Percentiles rank a stretch among this genome's conserved stretches.
Conservation (phyloP, 1,284 basidiomycete species). For the Sanguinoderma infundibulare region DNA sequence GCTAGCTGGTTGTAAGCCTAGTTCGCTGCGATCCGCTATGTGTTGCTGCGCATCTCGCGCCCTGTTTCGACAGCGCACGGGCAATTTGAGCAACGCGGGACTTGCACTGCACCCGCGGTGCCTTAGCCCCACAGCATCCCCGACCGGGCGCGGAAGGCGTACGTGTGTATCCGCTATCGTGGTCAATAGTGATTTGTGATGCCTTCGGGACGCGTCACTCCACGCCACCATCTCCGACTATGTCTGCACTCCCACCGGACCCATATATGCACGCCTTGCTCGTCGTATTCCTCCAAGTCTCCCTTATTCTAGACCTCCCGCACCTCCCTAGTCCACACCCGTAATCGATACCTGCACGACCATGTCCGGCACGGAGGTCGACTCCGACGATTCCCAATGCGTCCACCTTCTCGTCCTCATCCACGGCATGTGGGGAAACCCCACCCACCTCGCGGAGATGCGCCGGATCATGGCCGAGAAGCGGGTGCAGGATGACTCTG, state of each 20-base stretch:
- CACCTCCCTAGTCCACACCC: neutral
- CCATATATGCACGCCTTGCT: neutral
- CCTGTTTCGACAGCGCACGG: too few relatives aligned
- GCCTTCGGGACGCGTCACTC: constrained; percentile 6
- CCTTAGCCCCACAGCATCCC: too few relatives aligned
- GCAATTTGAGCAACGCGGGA: too few relatives aligned
- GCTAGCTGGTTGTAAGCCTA: neutral
- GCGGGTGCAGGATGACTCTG: constrained; percentile 28
- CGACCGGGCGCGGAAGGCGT: too few relatives aligned
- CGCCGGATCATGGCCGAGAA: constrained; percentile 47
- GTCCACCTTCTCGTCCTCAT: constrained; percentile 57
- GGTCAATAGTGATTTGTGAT: neutral
- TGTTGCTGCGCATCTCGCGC: neutral
- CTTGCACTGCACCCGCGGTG: too few relatives aligned
- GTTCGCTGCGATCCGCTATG: neutral
- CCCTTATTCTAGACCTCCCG: neutral
- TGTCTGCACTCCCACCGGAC: neutral
- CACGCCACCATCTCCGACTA: neutral
- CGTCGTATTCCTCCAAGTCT: neutral
- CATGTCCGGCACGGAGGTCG: constrained; percentile 12
- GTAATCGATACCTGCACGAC: neutral
- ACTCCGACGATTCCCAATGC: neutral
- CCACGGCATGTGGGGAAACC: constrained; percentile 88
- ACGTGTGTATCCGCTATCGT: too few relatives aligned
- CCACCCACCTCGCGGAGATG: constrained; percentile 53